These are phyloP conservation scores for Scheffersomyces spartinae DNA, from an alignment of 805 yeast species.

Conservation along the genomic window DNA sequence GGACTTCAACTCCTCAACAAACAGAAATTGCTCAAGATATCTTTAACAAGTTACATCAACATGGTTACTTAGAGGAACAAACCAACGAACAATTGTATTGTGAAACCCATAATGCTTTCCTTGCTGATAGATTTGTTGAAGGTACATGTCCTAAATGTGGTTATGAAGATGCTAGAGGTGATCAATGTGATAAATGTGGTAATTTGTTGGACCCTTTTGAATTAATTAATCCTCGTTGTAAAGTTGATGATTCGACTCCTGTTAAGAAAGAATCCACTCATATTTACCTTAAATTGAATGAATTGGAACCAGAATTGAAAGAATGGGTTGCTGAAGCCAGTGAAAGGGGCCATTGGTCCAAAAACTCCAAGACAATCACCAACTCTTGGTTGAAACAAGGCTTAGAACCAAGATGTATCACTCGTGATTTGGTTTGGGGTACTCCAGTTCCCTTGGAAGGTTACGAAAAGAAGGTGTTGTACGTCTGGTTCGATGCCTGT, in stretches of 20 bases:
- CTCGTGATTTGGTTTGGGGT: slow-evolving; percentile 97
- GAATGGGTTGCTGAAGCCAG: slow-evolving; percentile 65
- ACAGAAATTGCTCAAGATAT: slow-evolving; percentile 95
- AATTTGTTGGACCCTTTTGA: slow-evolving; percentile 81
- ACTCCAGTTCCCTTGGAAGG: slow-evolving; percentile 91
- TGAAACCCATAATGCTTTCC: slow-evolving; percentile 76
- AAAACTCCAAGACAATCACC: slow-evolving; percentile 81
- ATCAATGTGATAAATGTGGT: slow-evolving; percentile 98
- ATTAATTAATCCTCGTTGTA: slow-evolving; percentile 90
- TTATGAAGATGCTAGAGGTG: slow-evolving; percentile 97
- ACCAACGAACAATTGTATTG: slow-evolving; percentile 86
- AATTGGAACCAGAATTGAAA: slow-evolving; percentile 64
- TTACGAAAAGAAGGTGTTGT: slow-evolving; percentile 80
- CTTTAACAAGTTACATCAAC: slow-evolving; percentile 62
- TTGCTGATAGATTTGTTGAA: slow-evolving; percentile 95
- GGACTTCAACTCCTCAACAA: slow-evolving; percentile 88
- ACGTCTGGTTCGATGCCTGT: slow-evolving; percentile 98
- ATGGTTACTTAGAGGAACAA: slow-evolving; percentile 76
- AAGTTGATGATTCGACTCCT: slow-evolving; percentile 78
- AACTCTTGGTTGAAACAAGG: slow-evolving; percentile 93
- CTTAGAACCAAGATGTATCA: slow-evolving; percentile 85
- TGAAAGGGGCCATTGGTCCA: slow-evolving; percentile 78
- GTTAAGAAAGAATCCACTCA: slow-evolving; percentile 74
- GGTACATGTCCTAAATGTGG: slow-evolving; percentile 95
- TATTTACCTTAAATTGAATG: slow-evolving; percentile 72